phyloP scores from a whole-genome alignment of 148 eudicot species.

The Amaranthus hypochondriacus region DNA sequence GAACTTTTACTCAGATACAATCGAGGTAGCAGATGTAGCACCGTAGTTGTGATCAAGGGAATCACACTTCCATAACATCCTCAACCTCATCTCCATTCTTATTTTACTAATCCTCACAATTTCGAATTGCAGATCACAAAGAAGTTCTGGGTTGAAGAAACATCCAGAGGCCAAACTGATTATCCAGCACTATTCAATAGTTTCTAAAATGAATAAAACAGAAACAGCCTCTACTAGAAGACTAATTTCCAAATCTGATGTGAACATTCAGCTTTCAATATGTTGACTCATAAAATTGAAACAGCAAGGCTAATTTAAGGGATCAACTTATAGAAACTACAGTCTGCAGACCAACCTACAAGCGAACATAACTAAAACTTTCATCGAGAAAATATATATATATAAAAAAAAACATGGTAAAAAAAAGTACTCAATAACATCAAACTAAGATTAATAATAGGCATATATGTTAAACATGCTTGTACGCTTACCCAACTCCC shows the following conservation, averaged over 20 bases:
- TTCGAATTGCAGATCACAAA: too few relatives aligned
- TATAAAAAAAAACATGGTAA: background rate
- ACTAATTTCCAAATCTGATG: background rate
- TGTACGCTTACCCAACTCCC: conserved; percentile 70
- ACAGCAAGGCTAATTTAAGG: background rate
- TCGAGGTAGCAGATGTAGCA: too few relatives aligned
- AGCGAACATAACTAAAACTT: background rate
- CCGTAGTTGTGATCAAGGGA: too few relatives aligned
- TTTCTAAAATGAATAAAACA: background rate
- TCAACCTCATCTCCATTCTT: too few relatives aligned
- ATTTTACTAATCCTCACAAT: too few relatives aligned
- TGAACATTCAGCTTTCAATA: background rate
- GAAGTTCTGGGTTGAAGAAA: too few relatives aligned
- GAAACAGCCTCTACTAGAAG: background rate
- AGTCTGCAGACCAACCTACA: background rate
- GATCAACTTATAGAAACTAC: background rate
- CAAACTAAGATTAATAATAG: conserved; percentile 5
- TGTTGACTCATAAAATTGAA: background rate
- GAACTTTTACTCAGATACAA: too few relatives aligned
- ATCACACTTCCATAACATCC: too few relatives aligned
- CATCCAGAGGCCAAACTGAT: too few relatives aligned
- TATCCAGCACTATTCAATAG: background rate
- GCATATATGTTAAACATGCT: background rate
- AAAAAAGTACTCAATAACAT: background rate
- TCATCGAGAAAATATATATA: background rate